Conservation (phyloP, 306 rosid species). For the Luffa aegyptiaca region DNA sequence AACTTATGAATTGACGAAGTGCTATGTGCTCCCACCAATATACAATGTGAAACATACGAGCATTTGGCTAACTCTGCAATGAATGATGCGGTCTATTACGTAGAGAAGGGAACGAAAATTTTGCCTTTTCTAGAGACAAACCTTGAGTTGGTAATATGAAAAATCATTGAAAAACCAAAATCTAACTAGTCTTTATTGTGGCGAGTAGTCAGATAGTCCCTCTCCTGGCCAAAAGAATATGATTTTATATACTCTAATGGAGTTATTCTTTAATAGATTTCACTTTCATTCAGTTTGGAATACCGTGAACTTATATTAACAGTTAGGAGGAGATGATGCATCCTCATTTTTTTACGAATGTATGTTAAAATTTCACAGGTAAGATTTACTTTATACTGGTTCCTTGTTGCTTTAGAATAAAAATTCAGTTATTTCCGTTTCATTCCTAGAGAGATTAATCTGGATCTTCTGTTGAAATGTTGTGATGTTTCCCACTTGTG, state of each 20-base stretch:
- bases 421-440: background rate
- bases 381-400: background rate
- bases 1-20: background rate
- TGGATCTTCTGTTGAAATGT: background rate
- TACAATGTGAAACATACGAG: background rate
- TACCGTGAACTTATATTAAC: background rate
- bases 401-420: background rate
- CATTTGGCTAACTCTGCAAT: background rate
- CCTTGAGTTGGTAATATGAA: background rate
- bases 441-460: background rate
- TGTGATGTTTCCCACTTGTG: background rate
- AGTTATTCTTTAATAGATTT: background rate
- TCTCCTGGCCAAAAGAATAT: background rate
- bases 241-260: background rate
- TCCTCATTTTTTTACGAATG: background rate
- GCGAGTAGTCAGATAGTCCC: background rate
- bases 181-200: background rate
- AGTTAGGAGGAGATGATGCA: background rate
- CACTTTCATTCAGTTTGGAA: background rate
- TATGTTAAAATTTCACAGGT: background rate
- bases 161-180: background rate
- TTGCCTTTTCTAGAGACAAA: background rate
- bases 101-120: background rate
- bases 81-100: background rate
- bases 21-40: background rate